Conservation (phyloP, 805 yeast genomes). For the Sugiyamaella marilandica region DNA sequence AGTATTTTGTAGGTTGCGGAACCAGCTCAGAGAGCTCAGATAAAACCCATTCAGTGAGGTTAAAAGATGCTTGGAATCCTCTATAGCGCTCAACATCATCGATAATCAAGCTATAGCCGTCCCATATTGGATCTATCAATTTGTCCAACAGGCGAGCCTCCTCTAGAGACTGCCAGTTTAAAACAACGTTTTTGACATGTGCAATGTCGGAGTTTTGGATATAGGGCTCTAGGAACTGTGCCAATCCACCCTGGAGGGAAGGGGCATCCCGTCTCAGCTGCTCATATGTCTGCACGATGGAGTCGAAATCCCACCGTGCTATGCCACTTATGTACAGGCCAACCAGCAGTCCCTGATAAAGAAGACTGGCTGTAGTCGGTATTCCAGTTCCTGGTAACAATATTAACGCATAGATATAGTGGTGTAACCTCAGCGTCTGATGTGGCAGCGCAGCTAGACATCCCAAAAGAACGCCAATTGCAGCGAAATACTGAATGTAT, state of each 20-base stretch:
- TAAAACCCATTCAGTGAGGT: slow-evolving; percentile 35
- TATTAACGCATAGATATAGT: slow-evolving; percentile 61
- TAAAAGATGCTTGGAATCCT: slow-evolving; percentile 47
- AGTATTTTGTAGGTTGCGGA: slow-evolving; percentile 13
- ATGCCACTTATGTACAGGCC: slow-evolving; percentile 83
- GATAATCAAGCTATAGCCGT: slow-evolving; percentile 60
- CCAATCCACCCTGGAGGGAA: slow-evolving; percentile 26
- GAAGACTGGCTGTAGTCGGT: slow-evolving; percentile 36
- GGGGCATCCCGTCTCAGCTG: slow-evolving; percentile 73
- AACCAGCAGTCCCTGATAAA: slow-evolving; percentile 77
- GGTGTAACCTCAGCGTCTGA: slow-evolving; percentile 15
- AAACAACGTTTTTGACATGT: slow-evolving; percentile 15
- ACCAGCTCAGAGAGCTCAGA: slow-evolving; percentile 4
- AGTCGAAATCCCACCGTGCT: slow-evolving; percentile 89
- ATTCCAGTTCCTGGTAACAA: slow-evolving; percentile 82
- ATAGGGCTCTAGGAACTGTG: slow-evolving; percentile 20
- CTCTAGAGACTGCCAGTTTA: slow-evolving; percentile 22
- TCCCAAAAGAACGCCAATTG: slow-evolving; percentile 29
- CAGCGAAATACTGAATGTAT: slow-evolving; percentile 51
- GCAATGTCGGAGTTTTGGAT: slow-evolving; percentile 14
- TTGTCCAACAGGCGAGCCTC: slow-evolving; percentile 1
- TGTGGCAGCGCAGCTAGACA: slow-evolving; percentile 43
- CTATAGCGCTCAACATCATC: slow-evolving; percentile 76
- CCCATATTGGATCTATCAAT: slow-evolving; percentile 20
- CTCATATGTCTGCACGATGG: slow-evolving; percentile 72